Evolutionary conservation across 805 yeast genomes (phyloP).

Genomic region (Zygotorulaspora chibaensis): DNA sequence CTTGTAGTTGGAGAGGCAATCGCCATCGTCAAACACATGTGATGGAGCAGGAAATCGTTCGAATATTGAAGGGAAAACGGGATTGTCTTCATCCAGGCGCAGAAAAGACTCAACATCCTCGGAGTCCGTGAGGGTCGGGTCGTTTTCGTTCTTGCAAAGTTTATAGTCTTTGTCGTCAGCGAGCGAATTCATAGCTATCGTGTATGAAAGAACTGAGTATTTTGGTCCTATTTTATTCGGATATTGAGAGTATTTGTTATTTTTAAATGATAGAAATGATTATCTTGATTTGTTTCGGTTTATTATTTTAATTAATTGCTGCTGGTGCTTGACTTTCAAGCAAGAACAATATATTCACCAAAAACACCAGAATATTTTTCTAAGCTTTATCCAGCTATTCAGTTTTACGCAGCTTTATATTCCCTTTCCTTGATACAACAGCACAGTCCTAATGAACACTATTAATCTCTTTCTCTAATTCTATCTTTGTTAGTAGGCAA

Average conservation of each 20-base stretch:
- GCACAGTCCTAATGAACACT: background rate
- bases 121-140: constrained; percentile 9
- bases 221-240: too few species aligned
- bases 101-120: constrained; percentile 7
- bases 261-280: too few species aligned
- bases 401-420: background rate
- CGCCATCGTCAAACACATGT: constrained; percentile 5
- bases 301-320: too few species aligned
- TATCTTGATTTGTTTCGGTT: too few species aligned
- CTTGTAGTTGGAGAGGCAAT: constrained; percentile 3
- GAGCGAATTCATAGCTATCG: constrained; percentile 7
- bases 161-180: constrained; percentile 3
- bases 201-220: background rate
- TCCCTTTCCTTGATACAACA: background rate
- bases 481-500: background rate
- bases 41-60: constrained; percentile 4
- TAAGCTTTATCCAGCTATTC: too few species aligned
- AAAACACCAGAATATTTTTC: too few species aligned
- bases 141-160: constrained; percentile 3
- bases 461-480: background rate
- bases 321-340: too few species aligned
- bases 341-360: too few species aligned
- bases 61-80: constrained; percentile 10
- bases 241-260: too few species aligned
- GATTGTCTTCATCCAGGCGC: constrained; percentile 7